Percentiles rank a stretch among this genome's conserved stretches.
These are phyloP conservation scores for Striga asiatica DNA, from an alignment of 257 asterid genomes.

Conservation along the genomic window DNA sequence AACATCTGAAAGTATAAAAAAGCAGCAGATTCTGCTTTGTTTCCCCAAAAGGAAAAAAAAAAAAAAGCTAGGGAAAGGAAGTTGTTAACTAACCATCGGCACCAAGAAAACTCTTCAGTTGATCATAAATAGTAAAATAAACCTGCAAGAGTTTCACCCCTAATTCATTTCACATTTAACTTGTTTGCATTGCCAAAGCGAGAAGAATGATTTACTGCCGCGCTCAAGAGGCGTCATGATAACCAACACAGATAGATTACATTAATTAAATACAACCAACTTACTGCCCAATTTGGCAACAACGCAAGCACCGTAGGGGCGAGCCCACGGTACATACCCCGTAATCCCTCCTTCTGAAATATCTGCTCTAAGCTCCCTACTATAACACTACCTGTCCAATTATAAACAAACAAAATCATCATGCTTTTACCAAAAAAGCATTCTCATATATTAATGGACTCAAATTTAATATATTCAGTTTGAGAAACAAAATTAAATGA, in stretches of 20 bases:
- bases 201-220: background rate
- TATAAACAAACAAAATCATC: conserved; percentile 11
- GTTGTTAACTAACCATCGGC: conserved; percentile 61
- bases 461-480: conserved; percentile 1
- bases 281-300: conserved; percentile 96
- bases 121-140: conserved; percentile 85
- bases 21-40: background rate
- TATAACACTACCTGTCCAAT: conserved; percentile 69
- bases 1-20: conserved; percentile 1
- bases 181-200: background rate
- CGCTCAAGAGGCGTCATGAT: background rate
- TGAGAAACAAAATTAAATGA: background rate
- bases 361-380: conserved; percentile 83
- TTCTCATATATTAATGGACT: background rate
- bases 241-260: background rate
- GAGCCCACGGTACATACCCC: conserved; percentile 97
- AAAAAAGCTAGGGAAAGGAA: background rate
- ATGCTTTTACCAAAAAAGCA: background rate
- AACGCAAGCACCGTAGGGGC: conserved; percentile 88
- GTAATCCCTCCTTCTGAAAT: conserved; percentile 70
- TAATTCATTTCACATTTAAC: conserved; percentile 5
- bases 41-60: background rate
- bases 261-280: conserved; percentile 12
- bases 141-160: conserved; percentile 47
- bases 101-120: conserved; percentile 61